Percentiles rank a stretch among this genome's conserved stretches.
Evolutionary conservation across 1,284 basidiomycete species (phyloP).

Genomic region (Grifola frondosa): DNA sequence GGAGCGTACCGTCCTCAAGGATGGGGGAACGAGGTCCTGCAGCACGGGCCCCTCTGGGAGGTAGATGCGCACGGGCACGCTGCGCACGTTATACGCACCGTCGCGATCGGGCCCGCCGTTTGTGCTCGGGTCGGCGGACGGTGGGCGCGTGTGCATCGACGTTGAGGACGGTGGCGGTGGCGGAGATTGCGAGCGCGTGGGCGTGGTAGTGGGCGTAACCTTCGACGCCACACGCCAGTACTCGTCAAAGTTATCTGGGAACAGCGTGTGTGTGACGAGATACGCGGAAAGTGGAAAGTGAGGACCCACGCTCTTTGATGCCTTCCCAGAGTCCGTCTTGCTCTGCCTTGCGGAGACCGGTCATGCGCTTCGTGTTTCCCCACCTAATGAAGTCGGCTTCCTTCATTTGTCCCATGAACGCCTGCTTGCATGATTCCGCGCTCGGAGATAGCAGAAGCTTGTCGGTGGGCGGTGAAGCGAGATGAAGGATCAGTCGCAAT

Average conservation of each 20-base stretch:
- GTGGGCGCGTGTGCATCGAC: constrained; percentile 62
- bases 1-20: constrained; percentile 58
- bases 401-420: constrained; percentile 92
- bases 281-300: not conserved
- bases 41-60: constrained; percentile 90
- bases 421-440: constrained; percentile 82
- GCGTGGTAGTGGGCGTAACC: constrained; percentile 67
- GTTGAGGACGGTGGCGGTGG: constrained; percentile 49
- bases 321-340: constrained; percentile 96
- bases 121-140: constrained; percentile 60
- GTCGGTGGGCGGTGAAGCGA: constrained; percentile 82
- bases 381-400: constrained; percentile 94
- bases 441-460: constrained; percentile 79
- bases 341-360: constrained; percentile 82
- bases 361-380: constrained; percentile 93
- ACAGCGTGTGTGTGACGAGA: not conserved
- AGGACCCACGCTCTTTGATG: constrained; percentile 79
- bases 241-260: constrained; percentile 88
- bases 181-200: constrained; percentile 54
- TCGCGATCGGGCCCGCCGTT: constrained; percentile 56
- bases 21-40: constrained; percentile 83
- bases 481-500: constrained; percentile 78
- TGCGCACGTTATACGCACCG: constrained; percentile 81
- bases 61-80: constrained; percentile 87
- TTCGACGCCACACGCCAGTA: constrained; percentile 92